Base-by-base conservation (phyloP, 768 basidiomycete genomes). In the Agaricus sinodeliciosus region DNA sequence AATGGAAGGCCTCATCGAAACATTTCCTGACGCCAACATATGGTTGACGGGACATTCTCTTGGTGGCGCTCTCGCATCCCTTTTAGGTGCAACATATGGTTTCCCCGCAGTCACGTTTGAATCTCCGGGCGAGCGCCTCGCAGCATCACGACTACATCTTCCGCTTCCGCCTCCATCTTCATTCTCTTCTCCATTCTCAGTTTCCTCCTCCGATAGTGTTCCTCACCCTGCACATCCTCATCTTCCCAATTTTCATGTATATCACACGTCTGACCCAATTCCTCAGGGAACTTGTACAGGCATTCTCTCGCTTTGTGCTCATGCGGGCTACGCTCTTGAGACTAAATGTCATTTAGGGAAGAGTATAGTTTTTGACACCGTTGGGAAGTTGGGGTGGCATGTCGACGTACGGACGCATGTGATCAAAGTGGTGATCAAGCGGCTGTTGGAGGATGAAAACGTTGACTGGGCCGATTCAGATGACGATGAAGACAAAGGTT, bases 211-310 rank as follows among this genome's bases (percentile, higher is more conserved):
- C 2, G 22, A 44, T 16, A 19, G 13, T 3, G 9, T n/a, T 15
- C 60, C 16, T 59, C 62, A 11, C 57, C 64, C 39, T 81, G 68
- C 65, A 84, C 57, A 76, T 69, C 11, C 67, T 68, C 51, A 66
- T 79, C 65, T 63, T 16, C 54, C 59, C 0, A 82, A 72, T 50
- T 94, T 68, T 0, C 93, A 97, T 61, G 74, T 97, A 22, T 96
- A 88, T 62, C 91, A 97, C 65, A 94, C 85, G 1, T 88, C 86
- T 1, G 95, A 98, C 66, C 95, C 94, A 0, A 93, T 98, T 37
- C 84, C 95, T 0, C 88, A 89, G 72, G 90, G 89, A 0, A 68
- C 76, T 0, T 94, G 91, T 63, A 92, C 75, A 0, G 92, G 92
- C 28, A 70, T 84, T 4, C 67, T 78, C 8, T 94, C 88, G 0